phyloP scores from a whole-genome alignment of 768 basidiomycete genomes.

The Calocybe cyanea region DNA sequence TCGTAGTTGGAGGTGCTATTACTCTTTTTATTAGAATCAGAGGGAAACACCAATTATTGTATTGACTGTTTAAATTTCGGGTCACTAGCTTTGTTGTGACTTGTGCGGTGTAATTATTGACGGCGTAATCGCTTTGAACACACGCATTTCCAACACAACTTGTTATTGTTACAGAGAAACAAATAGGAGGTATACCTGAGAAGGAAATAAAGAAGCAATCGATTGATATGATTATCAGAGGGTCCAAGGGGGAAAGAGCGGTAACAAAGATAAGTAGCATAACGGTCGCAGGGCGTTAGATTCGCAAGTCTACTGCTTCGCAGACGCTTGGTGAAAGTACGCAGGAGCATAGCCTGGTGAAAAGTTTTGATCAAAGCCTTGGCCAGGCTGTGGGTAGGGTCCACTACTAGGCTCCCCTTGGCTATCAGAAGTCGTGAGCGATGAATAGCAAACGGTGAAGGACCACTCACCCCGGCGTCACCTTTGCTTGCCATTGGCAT shows the following conservation, averaged over 20 bases:
- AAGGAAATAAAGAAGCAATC: no score
- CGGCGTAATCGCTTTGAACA: no score
- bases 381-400: constrained; percentile 16
- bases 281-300: not conserved
- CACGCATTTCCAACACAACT: no score
- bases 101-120: no score
- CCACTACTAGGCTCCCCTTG: constrained; percentile 31
- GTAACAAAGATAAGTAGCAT: not conserved
- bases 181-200: no score
- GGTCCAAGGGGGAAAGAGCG: no score
- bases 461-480: constrained; percentile 44
- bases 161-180: no score
- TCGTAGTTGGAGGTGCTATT: constrained; percentile 8
- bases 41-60: not conserved
- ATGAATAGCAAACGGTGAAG: not conserved
- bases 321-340: constrained; percentile 26
- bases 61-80: not conserved
- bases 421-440: constrained; percentile 9
- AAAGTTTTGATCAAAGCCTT: constrained; percentile 27
- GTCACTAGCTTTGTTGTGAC: no score
- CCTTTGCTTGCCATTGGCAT: constrained; percentile 60
- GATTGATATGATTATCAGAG: no score
- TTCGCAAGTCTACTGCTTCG: constrained; percentile 12
- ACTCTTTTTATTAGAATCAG: constrained; percentile 6
- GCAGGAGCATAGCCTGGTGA: constrained; percentile 38